These are phyloP conservation scores for Discostella pseudostelligera DNA, from an alignment of 108 stramenopile species.

Conservation along the genomic window DNA sequence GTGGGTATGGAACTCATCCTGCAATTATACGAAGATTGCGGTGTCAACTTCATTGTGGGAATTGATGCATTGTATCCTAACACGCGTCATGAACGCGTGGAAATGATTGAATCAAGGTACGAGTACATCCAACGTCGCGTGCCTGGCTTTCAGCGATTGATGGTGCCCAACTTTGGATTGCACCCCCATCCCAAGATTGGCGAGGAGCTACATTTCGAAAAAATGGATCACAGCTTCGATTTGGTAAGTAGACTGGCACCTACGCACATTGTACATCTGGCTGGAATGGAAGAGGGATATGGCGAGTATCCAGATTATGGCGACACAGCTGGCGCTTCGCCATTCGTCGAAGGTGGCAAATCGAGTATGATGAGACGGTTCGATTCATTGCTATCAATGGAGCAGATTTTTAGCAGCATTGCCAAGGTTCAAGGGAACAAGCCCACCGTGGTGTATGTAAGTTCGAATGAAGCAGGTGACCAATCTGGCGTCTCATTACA, in stretches of 20 bases:
- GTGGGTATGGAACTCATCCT: slow-evolving; percentile 59
- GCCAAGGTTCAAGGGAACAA: slow-evolving; percentile 8
- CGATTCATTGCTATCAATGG: slow-evolving; percentile 45
- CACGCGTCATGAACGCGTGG: slow-evolving; percentile 46
- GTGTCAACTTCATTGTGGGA: slow-evolving; percentile 52
- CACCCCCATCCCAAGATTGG: slow-evolving; percentile 42
- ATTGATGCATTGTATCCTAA: slow-evolving; percentile 52
- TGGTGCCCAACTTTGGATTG: slow-evolving; percentile 41
- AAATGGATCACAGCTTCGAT: slow-evolving; percentile 20
- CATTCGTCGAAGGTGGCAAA: slow-evolving; percentile 23
- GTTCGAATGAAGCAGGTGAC: slow-evolving; percentile 38
- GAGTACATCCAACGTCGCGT: slow-evolving; percentile 25
- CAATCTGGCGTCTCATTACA: slow-evolving; percentile 32
- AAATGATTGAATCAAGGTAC: slow-evolving; percentile 36
- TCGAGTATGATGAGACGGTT: slow-evolving; percentile 52
- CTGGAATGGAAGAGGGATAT: slow-evolving; percentile 27
- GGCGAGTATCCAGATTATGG: slow-evolving; percentile 38
- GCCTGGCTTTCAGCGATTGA: slow-evolving; percentile 36
- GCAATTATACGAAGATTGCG: slow-evolving; percentile 49
- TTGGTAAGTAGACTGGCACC: slow-evolving; percentile 43
- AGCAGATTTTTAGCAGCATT: slow-evolving; percentile 38
- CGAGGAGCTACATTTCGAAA: slow-evolving; percentile 24
- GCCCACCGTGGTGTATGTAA: slow-evolving; percentile 41
- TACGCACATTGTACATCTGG: slow-evolving; percentile 60
- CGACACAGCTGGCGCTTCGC: slow-evolving; percentile 42